Evolutionary conservation across 345 rosid genomes (phyloP).

Genomic region (Mallotus nudiflorus): DNA sequence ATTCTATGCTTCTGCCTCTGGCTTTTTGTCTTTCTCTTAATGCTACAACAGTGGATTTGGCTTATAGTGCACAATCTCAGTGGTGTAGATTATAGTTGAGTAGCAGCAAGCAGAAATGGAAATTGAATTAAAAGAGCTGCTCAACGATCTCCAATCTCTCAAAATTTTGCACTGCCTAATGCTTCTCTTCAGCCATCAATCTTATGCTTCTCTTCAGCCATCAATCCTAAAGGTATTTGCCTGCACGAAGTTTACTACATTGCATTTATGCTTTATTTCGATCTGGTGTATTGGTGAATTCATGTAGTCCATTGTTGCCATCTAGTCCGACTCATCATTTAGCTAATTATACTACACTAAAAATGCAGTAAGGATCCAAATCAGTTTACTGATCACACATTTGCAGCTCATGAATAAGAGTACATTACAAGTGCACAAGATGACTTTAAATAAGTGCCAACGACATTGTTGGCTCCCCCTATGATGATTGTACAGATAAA

Average conservation of each 20-base stretch:
- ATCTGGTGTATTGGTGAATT: constrained; percentile 44
- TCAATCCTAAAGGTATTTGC: constrained; percentile 53
- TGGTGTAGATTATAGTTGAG: background rate
- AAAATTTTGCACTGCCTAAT: constrained; percentile 56
- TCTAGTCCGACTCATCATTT: constrained; percentile 41
- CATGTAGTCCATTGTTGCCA: constrained; percentile 45
- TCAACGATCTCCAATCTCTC: constrained; percentile 57
- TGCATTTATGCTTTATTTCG: background rate
- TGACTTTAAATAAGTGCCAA: constrained; percentile 49
- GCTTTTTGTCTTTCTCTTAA: too few relatives aligned
- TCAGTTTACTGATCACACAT: constrained; percentile 40
- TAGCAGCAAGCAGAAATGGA: constrained; percentile 48
- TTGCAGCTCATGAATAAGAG: constrained; percentile 52
- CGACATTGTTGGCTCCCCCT: constrained; percentile 46
- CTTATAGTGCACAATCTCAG: background rate
- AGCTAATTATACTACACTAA: constrained; percentile 33
- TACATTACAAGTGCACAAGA: constrained; percentile 33
- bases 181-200: constrained; percentile 49
- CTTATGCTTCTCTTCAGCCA: too few relatives aligned
- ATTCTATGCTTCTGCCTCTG: too few relatives aligned
- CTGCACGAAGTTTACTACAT: background rate
- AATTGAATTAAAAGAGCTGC: constrained; percentile 61
- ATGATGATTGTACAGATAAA: constrained; percentile 36
- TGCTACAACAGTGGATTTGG: too few relatives aligned
- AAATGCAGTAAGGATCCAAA: constrained; percentile 39